Evolutionary conservation across 2,329 filamentous ascomycete genomes (phyloP), one percentile per base, ranked within the genome.

Genomic region (Scortechinia acanthostroma): DNA sequence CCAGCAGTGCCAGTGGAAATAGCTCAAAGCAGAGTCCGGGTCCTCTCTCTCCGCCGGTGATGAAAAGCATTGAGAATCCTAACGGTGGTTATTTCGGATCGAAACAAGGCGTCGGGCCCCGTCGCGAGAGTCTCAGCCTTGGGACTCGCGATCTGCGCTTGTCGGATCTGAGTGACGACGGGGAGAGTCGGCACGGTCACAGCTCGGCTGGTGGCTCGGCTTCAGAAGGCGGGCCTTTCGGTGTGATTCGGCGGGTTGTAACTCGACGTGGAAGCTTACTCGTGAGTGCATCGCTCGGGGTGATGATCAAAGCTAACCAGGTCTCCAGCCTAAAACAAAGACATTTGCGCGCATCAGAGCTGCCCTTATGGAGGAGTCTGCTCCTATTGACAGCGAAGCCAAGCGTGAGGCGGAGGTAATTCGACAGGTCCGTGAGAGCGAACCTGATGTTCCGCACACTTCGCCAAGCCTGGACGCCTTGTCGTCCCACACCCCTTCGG

Each of bases 381-480:
- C 90, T 0, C 93, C 93, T 0, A 73, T 95, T 6, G 93, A 98
- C 55, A 85, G 86, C 35, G 93, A 98, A 62, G 82, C 89, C 47
- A 83, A 87, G 44, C 84, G 90, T 30, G 93, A 98, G 69, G 90
- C 91, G 28, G 91, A 97, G 63, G 93, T 97, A 3, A 89, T 98
- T 50, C 87, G 89, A 43, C 93, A 96, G 63, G 91, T 97, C 21
- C 86, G 90, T 35, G 93, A 97, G 61, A 91, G 85, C 54, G 91
- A 96, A 55, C 76, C 83, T 50, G 79, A n/a, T n/a, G 83, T 81
- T 2, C 73, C 79, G 2, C 73, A 83, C 25, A 86, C 85, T 0
- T 90, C 86, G 4, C 87, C 87, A 1, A 81, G 68, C 42, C 61
- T 88, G 14, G 61, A 71, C 28, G 77, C 75, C n/a, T n/a, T n/a